phyloP scores from a whole-genome alignment of 345 rosid genomes.

The Luvunga scandens region DNA sequence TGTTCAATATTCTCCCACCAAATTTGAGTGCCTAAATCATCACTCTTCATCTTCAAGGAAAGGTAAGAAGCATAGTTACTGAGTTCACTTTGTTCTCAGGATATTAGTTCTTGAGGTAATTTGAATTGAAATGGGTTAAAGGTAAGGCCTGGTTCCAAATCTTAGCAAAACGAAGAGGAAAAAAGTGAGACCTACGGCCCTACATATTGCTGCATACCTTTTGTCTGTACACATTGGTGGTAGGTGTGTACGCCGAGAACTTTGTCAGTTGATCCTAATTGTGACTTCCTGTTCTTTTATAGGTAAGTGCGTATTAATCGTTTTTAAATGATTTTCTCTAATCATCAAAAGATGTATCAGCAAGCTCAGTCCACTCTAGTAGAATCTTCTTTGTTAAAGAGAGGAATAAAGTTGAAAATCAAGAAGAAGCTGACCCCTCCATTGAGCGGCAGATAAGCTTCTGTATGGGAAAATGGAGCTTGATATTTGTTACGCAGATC shows the following conservation, averaged over 20 bases:
- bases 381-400: slow-evolving; percentile 20
- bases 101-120: background rate
- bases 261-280: background rate
- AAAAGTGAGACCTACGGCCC: background rate
- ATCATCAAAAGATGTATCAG: slow-evolving; percentile 5
- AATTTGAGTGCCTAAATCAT: background rate
- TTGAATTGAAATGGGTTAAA: background rate
- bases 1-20: background rate
- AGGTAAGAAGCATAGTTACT: background rate
- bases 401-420: slow-evolving; percentile 33
- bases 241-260: background rate
- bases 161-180: background rate
- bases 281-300: background rate
- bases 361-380: background rate
- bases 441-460: slow-evolving; percentile 2
- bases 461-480: background rate
- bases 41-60: background rate
- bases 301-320: background rate
- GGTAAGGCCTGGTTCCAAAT: background rate
- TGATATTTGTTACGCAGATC: slow-evolving; percentile 14
- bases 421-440: slow-evolving; percentile 20
- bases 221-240: background rate
- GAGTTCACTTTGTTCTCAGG: background rate
- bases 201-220: background rate
- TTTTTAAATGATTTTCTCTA: background rate